Base-by-base conservation (phyloP, 2,329 filamentous ascomycete species). In the Ophiognomonia clavigignenti-juglandacearum region DNA sequence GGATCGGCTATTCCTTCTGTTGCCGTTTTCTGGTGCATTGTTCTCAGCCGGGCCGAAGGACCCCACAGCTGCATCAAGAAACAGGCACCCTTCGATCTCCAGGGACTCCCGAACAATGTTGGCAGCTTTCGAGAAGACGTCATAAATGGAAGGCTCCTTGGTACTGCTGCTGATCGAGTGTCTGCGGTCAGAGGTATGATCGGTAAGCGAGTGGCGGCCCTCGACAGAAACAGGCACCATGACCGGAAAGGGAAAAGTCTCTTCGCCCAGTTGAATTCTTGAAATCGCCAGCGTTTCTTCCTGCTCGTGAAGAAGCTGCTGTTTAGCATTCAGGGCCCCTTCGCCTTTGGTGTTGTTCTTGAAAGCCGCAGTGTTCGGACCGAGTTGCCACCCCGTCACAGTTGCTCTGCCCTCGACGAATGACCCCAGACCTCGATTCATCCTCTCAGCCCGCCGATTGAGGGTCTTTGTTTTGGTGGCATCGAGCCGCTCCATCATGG, bases 91-190 rank as follows among this genome's bases (percentile, higher is more conserved):
- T 27, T 73, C 67, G 0, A 67, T 64, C 24, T 68, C 64, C 4
- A 73, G 58, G 2, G 68, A 67, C 37, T 72, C 62, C 9, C 67
- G 59, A 13, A 74, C 59, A 14, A 73, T 59, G 34, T 65, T 66
- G 6, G 70, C 64, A 5, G 72, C 72, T 9, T 63, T 67, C 3
- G 64, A 65, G 45, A 74, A 72, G 11, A 34, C 20, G 22, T 36
- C 22, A 11, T 27, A 42, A 5, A 50, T 5, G 8, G 14, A 27
- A n/a, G 18, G 6, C 14, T 23, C 19, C 6, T n/a, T 7, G 20
- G 6, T 13, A n/a, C 37, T 19, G 26, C 18, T 23, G 26, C 39
- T 4, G 24, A 13, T 29, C n/a, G n/a, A n/a, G n/a, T n/a, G n/a
- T n/a, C n/a, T n/a, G n/a, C n/a, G n/a, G n/a, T n/a, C n/a, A n/a